A percentile compares a stretch with the other conserved stretches of the same genome.
Evolutionary conservation across 768 basidiomycete genomes (phyloP).

Genomic region (Suillus subluteus): DNA sequence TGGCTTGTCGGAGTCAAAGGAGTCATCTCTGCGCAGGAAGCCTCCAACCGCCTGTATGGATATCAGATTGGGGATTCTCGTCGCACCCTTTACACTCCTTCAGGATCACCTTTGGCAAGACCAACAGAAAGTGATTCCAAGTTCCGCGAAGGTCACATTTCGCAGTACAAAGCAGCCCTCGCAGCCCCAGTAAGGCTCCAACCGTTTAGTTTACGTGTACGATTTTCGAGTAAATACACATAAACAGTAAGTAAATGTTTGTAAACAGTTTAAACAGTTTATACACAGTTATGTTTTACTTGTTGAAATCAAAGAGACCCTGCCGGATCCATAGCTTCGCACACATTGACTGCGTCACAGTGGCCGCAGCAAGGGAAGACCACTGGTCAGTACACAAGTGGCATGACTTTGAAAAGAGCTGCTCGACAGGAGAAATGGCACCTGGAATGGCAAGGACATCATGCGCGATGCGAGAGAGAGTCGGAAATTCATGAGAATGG

Average conservation of each 20-base stretch:
- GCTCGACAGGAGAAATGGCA: constrained; percentile 38
- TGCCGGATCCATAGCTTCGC: constrained; percentile 31
- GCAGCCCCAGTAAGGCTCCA: background rate
- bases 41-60: constrained; percentile 21
- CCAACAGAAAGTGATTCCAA: background rate
- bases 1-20: constrained; percentile 30
- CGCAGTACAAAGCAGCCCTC: constrained; percentile 13
- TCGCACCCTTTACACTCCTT: constrained; percentile 21
- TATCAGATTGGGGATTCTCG: constrained; percentile 2
- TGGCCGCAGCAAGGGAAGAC: constrained; percentile 32
- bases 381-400: constrained; percentile 34
- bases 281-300: no score
- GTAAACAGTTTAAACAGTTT: no score
- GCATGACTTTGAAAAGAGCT: constrained; percentile 34
- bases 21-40: constrained; percentile 26
- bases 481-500: constrained; percentile 29
- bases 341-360: constrained; percentile 30
- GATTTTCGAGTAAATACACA: no score
- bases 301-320: no score
- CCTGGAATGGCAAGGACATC: constrained; percentile 39
- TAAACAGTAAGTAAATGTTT: no score
- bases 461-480: constrained; percentile 32
- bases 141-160: constrained; percentile 22
- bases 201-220: no score
- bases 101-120: constrained; percentile 18